Evolutionary conservation across 352 stramenopile species (phyloP).

Genomic region (Phytopythium kandeliae): DNA sequence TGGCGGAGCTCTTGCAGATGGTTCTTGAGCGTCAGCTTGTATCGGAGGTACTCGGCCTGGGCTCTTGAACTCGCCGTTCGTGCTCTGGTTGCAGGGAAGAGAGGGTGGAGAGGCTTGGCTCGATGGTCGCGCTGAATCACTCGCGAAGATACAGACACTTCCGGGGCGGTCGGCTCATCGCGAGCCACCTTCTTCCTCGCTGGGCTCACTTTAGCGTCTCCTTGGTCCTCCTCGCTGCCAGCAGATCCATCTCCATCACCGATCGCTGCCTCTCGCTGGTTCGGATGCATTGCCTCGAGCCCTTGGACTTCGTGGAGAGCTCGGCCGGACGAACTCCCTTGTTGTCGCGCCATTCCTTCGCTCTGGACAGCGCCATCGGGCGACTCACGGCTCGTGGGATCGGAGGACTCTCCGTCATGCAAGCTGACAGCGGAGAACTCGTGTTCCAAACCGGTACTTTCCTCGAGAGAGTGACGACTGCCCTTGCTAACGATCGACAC

Average conservation of each 20-base stretch:
- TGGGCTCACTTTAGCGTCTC: conserved; percentile 13
- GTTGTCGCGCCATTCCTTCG: too few species aligned
- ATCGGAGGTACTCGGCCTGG: conserved; percentile 50
- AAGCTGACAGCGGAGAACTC: conserved; percentile 43
- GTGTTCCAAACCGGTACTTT: conserved; percentile 32
- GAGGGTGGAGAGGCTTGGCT: conserved; percentile 32
- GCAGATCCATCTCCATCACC: background rate
- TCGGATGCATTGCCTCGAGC: conserved; percentile 6
- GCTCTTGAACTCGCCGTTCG: conserved; percentile 22
- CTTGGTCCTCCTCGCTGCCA: conserved; percentile 8
- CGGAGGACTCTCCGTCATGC: conserved; percentile 10
- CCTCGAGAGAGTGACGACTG: conserved; percentile 60
- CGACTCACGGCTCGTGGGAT: background rate
- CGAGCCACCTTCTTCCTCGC: conserved; percentile 30
- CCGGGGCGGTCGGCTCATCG: conserved; percentile 12
- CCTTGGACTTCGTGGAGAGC: background rate
- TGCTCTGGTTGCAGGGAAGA: conserved; percentile 23
- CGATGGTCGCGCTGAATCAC: background rate
- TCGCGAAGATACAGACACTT: conserved; percentile 3
- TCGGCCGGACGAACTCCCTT: background rate
- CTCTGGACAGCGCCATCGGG: background rate
- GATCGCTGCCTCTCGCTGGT: conserved; percentile 24
- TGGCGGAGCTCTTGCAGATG: conserved; percentile 56
- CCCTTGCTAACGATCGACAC: conserved; percentile 52
- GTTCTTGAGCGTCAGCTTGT: conserved; percentile 65